phyloP scores from a whole-genome alignment of 2,329 filamentous ascomycete genomes.

The Cladorrhinum sp. region DNA sequence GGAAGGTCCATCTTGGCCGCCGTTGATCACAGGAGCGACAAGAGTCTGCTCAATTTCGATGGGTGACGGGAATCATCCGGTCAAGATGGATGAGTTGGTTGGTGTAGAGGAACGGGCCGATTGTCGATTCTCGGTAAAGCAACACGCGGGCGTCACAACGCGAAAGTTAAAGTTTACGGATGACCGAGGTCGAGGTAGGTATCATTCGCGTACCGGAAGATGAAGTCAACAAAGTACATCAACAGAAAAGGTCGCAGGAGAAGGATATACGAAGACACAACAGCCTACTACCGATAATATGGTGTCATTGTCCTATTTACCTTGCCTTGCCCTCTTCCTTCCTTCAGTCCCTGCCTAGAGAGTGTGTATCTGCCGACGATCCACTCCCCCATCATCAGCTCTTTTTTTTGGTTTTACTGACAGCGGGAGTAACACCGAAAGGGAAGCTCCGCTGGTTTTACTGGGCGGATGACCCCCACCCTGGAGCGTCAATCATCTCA shows the following conservation, averaged over 20 bases:
- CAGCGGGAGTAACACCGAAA: background rate
- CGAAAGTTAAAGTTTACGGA: background rate
- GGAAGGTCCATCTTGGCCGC: background rate
- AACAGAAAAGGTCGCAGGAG: no score
- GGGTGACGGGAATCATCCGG: background rate
- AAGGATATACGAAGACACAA: no score
- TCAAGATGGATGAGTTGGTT: background rate
- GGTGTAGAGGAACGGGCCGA: background rate
- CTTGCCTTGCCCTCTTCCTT: no score
- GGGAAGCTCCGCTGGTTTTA: background rate
- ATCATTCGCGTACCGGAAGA: no score
- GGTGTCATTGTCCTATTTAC: no score
- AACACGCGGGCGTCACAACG: background rate
- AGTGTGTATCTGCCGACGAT: background rate
- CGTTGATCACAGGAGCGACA: background rate
- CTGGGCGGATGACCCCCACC: background rate
- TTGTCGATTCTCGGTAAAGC: background rate
- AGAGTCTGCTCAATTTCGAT: background rate
- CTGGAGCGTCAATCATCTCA: background rate
- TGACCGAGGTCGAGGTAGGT: background rate
- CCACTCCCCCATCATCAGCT: background rate
- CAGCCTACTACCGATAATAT: no score
- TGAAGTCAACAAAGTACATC: no score
- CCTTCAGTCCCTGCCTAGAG: no score
- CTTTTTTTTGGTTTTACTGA: background rate